These are phyloP conservation scores for Stachybotrys chartarum DNA, from an alignment of 2,329 filamentous ascomycete genomes.

Conservation along the genomic window DNA sequence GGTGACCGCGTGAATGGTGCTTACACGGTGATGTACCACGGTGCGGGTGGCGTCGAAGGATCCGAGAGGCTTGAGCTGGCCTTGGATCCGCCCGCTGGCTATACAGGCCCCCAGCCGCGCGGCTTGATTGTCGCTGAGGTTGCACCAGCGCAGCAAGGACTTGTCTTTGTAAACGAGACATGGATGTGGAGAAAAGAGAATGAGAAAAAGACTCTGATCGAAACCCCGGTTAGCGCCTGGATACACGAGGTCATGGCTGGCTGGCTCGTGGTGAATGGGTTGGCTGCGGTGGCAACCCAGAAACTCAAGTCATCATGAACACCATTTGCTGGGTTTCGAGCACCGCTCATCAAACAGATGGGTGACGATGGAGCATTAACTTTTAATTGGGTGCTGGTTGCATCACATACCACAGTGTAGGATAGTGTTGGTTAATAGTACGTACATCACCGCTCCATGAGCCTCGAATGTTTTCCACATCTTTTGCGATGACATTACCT, in stretches of 20 bases:
- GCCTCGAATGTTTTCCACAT: too few species aligned
- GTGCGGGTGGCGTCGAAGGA: neutral
- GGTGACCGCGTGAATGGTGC: conserved; percentile 24
- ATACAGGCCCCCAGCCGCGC: conserved; percentile 12
- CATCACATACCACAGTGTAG: too few species aligned
- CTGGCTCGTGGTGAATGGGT: conserved; percentile 20
- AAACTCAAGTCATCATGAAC: neutral
- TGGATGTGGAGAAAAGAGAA: conserved; percentile 26
- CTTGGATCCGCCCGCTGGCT: conserved; percentile 15
- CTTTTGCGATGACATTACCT: too few species aligned
- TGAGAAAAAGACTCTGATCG: conserved; percentile 21
- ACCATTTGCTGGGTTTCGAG: neutral
- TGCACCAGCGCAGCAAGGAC: conserved; percentile 4
- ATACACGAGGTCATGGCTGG: conserved; percentile 18
- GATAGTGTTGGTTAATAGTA: too few species aligned
- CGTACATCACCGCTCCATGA: too few species aligned
- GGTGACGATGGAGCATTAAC: too few species aligned
- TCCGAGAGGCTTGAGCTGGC: conserved; percentile 20
- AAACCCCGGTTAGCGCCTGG: conserved; percentile 19
- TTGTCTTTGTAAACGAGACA: conserved; percentile 29
- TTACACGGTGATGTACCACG: conserved; percentile 19
- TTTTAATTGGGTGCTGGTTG: too few species aligned
- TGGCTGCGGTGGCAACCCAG: conserved; percentile 4
- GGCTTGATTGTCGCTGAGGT: conserved; percentile 18
- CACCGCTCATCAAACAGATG: too few species aligned